Evolutionary conservation across 139 green algal genomes (phyloP), one percentile per base, ranked within the genome.

Genomic region (Chlorella sp.): DNA sequence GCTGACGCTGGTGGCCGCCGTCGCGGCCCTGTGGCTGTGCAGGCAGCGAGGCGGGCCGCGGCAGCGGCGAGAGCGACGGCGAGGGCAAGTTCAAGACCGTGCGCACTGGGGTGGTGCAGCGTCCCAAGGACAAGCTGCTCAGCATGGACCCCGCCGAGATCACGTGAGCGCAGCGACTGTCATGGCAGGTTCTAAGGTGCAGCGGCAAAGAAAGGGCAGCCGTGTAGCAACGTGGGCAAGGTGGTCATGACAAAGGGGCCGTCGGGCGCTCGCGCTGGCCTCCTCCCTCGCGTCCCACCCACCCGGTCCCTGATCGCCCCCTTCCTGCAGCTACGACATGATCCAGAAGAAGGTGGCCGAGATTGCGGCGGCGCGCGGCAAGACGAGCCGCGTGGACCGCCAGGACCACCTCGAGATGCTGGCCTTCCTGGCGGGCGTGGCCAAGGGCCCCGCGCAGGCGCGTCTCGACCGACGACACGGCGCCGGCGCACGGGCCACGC

Each of bases 361-460:
- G 82, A 92, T 99, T 40, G 79, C 95, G 29, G 69, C 90, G 56
- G 80, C 84, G 1, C 89, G 95, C 27, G 95, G 95, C 58, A 91
- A 92, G 65, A 93, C 94, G n/a, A 91, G 92, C 41, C 61, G 67
- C 38, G 92, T 94, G 0, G 94, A 99, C 84, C 87, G 94, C 29
- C 73, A 91, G 71, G 95, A 98, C 78, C 83, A 91, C 76, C 88
- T 98, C 23, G 95, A 99, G 80, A 97, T 97, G 91, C 90, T 99
- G 55, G 79, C 79, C 0, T 98, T 97, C 84, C 80, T 99, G 55
- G 74, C 90, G 27, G 87, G 68, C 17, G 93, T 98, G 19, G 82
- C 96, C 62, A 94, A 93, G 80, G 94, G 94, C 1, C 82, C 91
- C n/a, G n/a, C n/a, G n/a, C n/a, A n/a, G n/a, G n/a, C n/a, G n/a